Evolutionary conservation across 805 yeast genomes (phyloP).

Genomic region (Priceomyces carsonii): DNA sequence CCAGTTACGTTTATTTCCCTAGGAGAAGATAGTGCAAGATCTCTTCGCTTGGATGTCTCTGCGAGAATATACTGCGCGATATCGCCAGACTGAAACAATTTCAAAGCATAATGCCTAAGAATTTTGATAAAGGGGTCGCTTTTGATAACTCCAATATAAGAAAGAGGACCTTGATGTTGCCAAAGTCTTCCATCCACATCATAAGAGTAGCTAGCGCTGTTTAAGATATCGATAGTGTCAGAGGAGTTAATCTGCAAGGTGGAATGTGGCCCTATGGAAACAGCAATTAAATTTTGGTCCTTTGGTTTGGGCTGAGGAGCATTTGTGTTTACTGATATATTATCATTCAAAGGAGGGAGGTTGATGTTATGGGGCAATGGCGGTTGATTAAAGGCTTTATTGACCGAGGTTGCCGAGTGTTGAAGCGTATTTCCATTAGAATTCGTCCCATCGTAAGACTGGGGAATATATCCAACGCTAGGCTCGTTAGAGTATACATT

Average conservation of each 20-base stretch:
- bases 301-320: neutral
- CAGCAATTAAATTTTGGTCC: conserved; percentile 13
- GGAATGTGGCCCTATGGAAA: conserved; percentile 38
- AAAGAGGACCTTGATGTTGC: conserved; percentile 42
- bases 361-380: conserved; percentile 1
- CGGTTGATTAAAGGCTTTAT: neutral
- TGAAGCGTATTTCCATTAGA: too few species aligned
- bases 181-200: conserved; percentile 37
- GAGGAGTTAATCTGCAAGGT: conserved; percentile 30
- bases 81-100: conserved; percentile 34
- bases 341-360: conserved; percentile 4
- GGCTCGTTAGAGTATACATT: too few species aligned
- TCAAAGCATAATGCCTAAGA: conserved; percentile 34
- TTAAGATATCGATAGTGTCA: conserved; percentile 33
- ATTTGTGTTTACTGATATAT: neutral
- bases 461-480: too few species aligned
- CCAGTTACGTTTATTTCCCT: too few species aligned
- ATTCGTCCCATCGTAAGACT: too few species aligned
- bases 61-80: conserved; percentile 29
- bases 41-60: conserved; percentile 14
- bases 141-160: conserved; percentile 41
- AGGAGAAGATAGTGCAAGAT: conserved; percentile 2
- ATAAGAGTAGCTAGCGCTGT: conserved; percentile 35
- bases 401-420: too few species aligned
- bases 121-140: conserved; percentile 40